A percentile compares a stretch with the other conserved stretches of the same genome.
Conservation (phyloP, 176 grass and related monocot genomes). For the Coix lacrymajobi region DNA sequence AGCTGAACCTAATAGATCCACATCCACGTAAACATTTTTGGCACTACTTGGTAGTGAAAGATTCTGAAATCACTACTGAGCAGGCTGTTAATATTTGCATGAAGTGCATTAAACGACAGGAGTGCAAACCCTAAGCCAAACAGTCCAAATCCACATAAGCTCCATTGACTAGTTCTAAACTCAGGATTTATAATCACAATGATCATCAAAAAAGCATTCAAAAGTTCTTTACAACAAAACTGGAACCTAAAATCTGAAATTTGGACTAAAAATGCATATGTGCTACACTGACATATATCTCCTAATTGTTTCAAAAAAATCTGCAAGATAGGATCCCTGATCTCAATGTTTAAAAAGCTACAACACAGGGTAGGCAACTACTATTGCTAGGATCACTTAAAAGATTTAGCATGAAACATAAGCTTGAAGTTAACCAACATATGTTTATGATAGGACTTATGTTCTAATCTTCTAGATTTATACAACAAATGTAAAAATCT, state of each 20-base stretch:
- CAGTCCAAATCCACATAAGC: background rate
- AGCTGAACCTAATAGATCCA: background rate
- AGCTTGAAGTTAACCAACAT: background rate
- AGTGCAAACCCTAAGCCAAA: conserved; percentile 1
- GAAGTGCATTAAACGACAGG: background rate
- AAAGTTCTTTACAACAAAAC: background rate
- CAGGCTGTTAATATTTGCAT: background rate
- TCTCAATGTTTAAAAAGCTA: background rate
- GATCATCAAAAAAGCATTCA: background rate
- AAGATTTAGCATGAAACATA: background rate
- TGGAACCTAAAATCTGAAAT: background rate
- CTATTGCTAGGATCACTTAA: background rate
- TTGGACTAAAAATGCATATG: background rate
- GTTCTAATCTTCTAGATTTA: background rate
- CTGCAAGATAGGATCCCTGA: background rate
- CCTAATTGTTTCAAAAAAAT: background rate
- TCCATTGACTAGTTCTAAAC: background rate
- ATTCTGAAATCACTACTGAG: too few species aligned
- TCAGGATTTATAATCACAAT: background rate
- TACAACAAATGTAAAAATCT: background rate
- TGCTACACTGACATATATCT: background rate
- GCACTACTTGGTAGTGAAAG: too few species aligned
- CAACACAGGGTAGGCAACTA: background rate
- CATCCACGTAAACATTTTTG: background rate
- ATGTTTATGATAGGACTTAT: background rate